A percentile compares a stretch with the other conserved stretches of the same genome.
phyloP scores from a whole-genome alignment of 176 grass and related monocot species.

The Tuctoria greenei region DNA sequence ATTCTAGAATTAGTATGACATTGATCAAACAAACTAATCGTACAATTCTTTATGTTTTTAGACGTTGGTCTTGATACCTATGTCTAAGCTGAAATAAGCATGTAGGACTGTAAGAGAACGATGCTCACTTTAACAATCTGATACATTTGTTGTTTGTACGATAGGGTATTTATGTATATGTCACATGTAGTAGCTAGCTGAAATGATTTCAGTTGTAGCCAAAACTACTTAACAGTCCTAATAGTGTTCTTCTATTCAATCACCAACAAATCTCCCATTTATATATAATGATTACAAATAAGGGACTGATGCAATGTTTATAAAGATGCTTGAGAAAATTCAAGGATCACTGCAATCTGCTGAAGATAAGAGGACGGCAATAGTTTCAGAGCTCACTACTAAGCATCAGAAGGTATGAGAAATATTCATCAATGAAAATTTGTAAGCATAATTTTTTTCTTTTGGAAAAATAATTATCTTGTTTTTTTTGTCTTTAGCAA shows the following conservation, averaged over 20 bases:
- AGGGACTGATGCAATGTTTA: conserved; percentile 37
- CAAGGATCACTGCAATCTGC: conserved; percentile 70
- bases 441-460: background rate
- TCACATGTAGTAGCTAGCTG: conserved; percentile 24
- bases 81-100: conserved; percentile 30
- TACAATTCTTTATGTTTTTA: conserved; percentile 18
- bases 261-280: background rate
- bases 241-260: conserved; percentile 3
- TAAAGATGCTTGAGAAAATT: conserved; percentile 92
- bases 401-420: conserved; percentile 81
- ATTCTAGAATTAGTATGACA: background rate
- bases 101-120: background rate
- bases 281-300: conserved; percentile 17
- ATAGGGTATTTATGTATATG: conserved; percentile 10
- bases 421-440: conserved; percentile 31
- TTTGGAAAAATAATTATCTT: conserved; percentile 12
- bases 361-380: conserved; percentile 77
- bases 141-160: conserved; percentile 18
- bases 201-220: background rate
- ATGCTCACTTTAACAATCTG: background rate
- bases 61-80: conserved; percentile 4
- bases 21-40: conserved; percentile 22
- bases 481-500: conserved; percentile 57
- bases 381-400: conserved; percentile 69
- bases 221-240: background rate